Percentiles rank a stretch among this genome's conserved stretches.
phyloP scores from a whole-genome alignment of 495 filamentous ascomycete genomes.

The Aspergillus saccharolyticus region DNA sequence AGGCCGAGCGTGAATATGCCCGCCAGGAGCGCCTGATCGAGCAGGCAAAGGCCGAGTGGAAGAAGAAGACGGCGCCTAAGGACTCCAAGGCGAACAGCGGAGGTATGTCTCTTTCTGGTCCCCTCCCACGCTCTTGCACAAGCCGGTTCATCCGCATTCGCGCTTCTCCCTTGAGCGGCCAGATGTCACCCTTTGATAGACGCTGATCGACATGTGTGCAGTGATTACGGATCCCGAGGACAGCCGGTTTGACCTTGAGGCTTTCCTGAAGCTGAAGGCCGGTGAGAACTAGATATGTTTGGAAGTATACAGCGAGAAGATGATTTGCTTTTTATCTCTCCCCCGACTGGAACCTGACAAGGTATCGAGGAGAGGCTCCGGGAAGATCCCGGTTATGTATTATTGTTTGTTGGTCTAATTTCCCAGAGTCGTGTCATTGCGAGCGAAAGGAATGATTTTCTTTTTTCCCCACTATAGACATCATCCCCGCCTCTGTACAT shows the following conservation, averaged over 20 bases:
- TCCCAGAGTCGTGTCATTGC: conserved; percentile 44
- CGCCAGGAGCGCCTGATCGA: conserved; percentile 83
- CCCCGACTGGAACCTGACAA: conserved; percentile 35
- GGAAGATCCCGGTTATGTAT: conserved; percentile 42
- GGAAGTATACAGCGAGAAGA: conserved; percentile 26
- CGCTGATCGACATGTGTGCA: conserved; percentile 35
- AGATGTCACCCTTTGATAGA: conserved; percentile 5
- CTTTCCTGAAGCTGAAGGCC: conserved; percentile 64
- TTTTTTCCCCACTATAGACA: conserved; percentile 43
- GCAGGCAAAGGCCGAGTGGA: conserved; percentile 85
- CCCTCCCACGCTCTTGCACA: neutral
- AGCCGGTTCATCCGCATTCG: neutral
- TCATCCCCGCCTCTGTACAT: conserved; percentile 47
- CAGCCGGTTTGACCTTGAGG: conserved; percentile 86
- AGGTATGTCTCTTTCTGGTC: conserved; percentile 47
- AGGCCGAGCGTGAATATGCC: conserved; percentile 72
- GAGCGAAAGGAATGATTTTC: conserved; percentile 44
- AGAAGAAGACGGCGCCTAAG: conserved; percentile 62
- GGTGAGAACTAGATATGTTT: conserved; percentile 45
- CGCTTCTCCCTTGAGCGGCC: conserved; percentile 3
- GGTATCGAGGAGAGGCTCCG: conserved; percentile 38
- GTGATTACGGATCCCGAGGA: conserved; percentile 80
- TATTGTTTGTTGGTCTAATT: conserved; percentile 45
- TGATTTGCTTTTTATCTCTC: conserved; percentile 29
- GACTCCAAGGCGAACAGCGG: conserved; percentile 46